Evolutionary conservation across 495 filamentous ascomycete genomes (phyloP), one percentile per base, ranked within the genome.

Genomic region (Penicillium riverlandense): DNA sequence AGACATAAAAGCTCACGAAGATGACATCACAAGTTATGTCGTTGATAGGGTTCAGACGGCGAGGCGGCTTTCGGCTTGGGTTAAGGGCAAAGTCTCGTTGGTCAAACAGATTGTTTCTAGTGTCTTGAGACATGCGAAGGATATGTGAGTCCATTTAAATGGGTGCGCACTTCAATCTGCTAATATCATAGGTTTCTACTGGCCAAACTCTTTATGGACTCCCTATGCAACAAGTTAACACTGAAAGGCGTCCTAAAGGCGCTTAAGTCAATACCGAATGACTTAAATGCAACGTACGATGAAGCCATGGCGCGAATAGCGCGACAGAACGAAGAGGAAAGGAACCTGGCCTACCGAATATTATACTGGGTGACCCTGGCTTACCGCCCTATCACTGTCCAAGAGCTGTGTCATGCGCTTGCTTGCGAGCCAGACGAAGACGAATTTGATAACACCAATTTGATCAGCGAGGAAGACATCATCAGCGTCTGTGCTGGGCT

Each of bases 401-500:
- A 36, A 32, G 72, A 80, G 47, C 54, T 81, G 2, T 62, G 63
- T 27, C 60, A 76, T 57, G 75, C 75, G 0, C 53, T 79, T 27
- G 69, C 67, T 6, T 58, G 75, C 0, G 53, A 70, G 34, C 4
- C 32, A 0, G 58, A 44, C 8, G 39, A 44, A 4, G 1, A 35
- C 0, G 46, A 59, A 0, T 48, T 81, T 6, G 65, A 77, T 31
- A 12, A 52, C 12, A 63, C 70, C 1, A 61, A 67, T 28, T 11
- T 79, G 1, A 39, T 61, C 2, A 41, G 64, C 1, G 39, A 67
- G 8, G 58, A 69, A 16, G 47, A 67, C 13, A 45, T 79, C 8
- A 38, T 69, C 4, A 71, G 70, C 2, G 61, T 71, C 6, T 82
- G 77, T 49, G 69, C 66, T 37, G 77, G 79, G 1, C 53, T 84